phyloP scores from a whole-genome alignment of 805 yeast genomes.

The Komagataella populi region DNA sequence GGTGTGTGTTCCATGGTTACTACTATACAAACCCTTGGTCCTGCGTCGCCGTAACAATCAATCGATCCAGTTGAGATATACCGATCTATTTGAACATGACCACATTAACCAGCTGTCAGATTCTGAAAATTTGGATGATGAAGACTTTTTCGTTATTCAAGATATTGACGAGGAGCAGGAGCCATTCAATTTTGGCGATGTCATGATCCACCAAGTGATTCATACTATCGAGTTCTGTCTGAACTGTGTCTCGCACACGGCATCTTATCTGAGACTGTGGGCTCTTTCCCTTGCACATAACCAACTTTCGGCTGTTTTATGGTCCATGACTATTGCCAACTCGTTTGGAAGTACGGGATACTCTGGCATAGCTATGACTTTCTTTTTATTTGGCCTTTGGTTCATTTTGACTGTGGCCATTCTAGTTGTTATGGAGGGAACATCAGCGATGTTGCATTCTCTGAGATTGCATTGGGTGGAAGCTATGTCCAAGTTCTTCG shows the following conservation, averaged over 20 bases:
- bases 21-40: slow-evolving; percentile 50
- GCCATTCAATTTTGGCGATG: slow-evolving; percentile 43
- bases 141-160: slow-evolving; percentile 22
- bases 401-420: slow-evolving; percentile 56
- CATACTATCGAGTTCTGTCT: slow-evolving; percentile 73
- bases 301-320: slow-evolving; percentile 60
- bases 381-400: slow-evolving; percentile 62
- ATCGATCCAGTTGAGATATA: slow-evolving; percentile 35
- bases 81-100: slow-evolving; percentile 24
- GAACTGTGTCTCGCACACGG: slow-evolving; percentile 71
- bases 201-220: slow-evolving; percentile 67
- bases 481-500: slow-evolving; percentile 68
- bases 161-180: slow-evolving; percentile 37
- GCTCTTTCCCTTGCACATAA: slow-evolving; percentile 71
- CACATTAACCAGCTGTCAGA: slow-evolving; percentile 10
- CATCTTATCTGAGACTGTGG: slow-evolving; percentile 68
- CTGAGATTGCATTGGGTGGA: slow-evolving; percentile 75
- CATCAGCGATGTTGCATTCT: slow-evolving; percentile 74
- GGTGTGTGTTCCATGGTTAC: slow-evolving; percentile 64
- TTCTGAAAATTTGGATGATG: slow-evolving; percentile 12
- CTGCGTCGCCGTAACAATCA: slow-evolving; percentile 33
- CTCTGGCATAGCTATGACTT: slow-evolving; percentile 42
- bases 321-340: slow-evolving; percentile 63
- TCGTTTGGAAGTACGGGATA: slow-evolving; percentile 44
- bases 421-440: slow-evolving; percentile 69